Base-by-base conservation (phyloP, 192 early-diverging fungal genomes). In the Phycomyces nitens region DNA sequence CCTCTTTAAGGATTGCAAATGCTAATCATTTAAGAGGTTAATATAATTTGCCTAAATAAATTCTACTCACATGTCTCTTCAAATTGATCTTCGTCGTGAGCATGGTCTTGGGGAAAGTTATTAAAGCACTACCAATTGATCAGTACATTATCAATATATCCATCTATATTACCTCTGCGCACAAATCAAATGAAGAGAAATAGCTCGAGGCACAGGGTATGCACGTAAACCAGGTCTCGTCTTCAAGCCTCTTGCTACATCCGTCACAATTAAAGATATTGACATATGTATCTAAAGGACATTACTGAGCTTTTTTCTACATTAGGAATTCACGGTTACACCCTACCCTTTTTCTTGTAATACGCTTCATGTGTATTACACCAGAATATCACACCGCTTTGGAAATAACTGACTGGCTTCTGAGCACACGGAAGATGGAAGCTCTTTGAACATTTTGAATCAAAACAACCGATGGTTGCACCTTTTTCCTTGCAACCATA, bases 381-480 rank as follows among this genome's bases (percentile, higher is more conserved):
- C 90, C 91, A 96, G 72, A 94, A 96, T 21, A 92, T 86, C 44
- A 85, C 83, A 9, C 94, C 94, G 41, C 86, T 80, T 27, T 86
- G 83, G 64, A 94, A 93, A 57, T 86, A 80, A 12, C 77, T 76
- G 54, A 82, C 74, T 5, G 86, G 82, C 64, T 89, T 90, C 39
- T 75, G 77, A 5, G 93, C 89, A 64, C 94, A 96, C 41, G 77
- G 73, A 5, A 94, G 73, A 65, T 96, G 94, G 62, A 90, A 96
- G 22, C 87, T 91, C 57, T 82, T 77, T n/a, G 81, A 74, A 66
- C 94, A 96, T 54, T 89, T 86, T 6, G 81, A 80, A 60, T 95
- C 86, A 69, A 95, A 95, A 66, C 94, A 96, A 10, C 93, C 92
- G 27, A 92, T 78, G 0, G 93, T 92, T 0, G 94, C 93, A 0